Evolutionary conservation across 768 basidiomycete species (phyloP).

Genomic region (Macrolepiota albuminosa): DNA sequence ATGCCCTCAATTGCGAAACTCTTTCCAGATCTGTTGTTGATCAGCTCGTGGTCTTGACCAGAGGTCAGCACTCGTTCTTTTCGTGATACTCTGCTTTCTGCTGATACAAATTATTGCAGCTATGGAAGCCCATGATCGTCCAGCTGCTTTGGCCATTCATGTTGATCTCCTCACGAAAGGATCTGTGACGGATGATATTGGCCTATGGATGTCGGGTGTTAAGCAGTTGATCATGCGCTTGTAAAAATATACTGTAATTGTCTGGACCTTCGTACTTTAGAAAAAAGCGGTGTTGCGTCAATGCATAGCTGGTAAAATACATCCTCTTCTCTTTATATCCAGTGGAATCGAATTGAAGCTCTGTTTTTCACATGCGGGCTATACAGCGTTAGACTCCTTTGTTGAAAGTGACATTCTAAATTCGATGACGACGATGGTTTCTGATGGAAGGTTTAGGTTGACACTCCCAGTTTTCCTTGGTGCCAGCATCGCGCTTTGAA

Average conservation of each 20-base stretch:
- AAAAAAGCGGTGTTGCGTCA: neutral
- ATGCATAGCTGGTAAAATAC: neutral
- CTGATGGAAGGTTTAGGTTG: no score
- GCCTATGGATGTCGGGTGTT: conserved; percentile 82
- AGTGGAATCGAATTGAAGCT: neutral
- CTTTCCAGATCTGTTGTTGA: conserved; percentile 67
- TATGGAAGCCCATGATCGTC: conserved; percentile 75
- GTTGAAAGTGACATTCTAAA: neutral
- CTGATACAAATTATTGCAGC: conserved; percentile 38
- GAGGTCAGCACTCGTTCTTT: conserved; percentile 45
- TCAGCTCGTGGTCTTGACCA: conserved; percentile 62
- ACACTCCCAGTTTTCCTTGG: no score
- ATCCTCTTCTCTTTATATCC: neutral
- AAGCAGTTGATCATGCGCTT: conserved; percentile 82
- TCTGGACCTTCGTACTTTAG: conserved; percentile 2
- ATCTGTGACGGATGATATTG: conserved; percentile 79
- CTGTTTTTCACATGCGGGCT: neutral
- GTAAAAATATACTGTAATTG: conserved; percentile 20
- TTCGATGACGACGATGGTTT: no score
- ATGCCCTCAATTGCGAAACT: conserved; percentile 87
- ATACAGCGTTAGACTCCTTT: neutral
- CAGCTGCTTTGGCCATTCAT: conserved; percentile 76
- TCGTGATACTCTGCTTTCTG: neutral
- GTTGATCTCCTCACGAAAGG: conserved; percentile 80
- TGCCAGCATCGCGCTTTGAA: neutral